phyloP scores from a whole-genome alignment of 2,329 filamentous ascomycete species.

The Trichoderma atroviride region DNA sequence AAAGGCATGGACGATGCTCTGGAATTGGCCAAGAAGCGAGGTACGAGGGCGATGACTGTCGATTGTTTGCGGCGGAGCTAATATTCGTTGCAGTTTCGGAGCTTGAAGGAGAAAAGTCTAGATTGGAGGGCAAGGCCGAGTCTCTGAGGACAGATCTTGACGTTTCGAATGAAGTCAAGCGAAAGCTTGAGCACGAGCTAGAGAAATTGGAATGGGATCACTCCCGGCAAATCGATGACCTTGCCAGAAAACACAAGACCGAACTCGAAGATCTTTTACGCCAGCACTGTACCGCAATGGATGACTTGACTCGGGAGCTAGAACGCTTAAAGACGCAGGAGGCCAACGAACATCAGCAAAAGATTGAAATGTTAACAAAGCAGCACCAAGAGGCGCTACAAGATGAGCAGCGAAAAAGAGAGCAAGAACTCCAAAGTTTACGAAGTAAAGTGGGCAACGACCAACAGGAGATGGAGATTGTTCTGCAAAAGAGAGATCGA shows the following conservation, averaged over 20 bases:
- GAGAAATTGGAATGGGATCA: constrained; percentile 44
- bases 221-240: constrained; percentile 56
- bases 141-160: constrained; percentile 66
- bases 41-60: constrained; percentile 51
- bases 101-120: constrained; percentile 52
- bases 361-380: constrained; percentile 65
- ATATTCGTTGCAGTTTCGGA: constrained; percentile 46
- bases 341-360: constrained; percentile 65
- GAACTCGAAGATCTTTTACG: constrained; percentile 40
- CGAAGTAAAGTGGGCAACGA: constrained; percentile 55
- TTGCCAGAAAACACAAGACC: constrained; percentile 46
- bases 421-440: constrained; percentile 68
- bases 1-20: constrained; percentile 74
- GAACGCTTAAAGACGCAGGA: constrained; percentile 46
- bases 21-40: constrained; percentile 71
- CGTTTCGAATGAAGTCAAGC: constrained; percentile 41
- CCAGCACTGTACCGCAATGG: constrained; percentile 40
- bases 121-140: constrained; percentile 51
- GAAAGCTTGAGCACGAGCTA: constrained; percentile 41
- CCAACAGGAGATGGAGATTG: constrained; percentile 53
- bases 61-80: constrained; percentile 27
- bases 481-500: constrained; percentile 55
- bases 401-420: constrained; percentile 60
- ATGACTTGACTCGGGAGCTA: constrained; percentile 51
- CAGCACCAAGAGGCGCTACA: constrained; percentile 67